These are phyloP conservation scores for Clarireedia monteithiana DNA, from an alignment of 2,329 filamentous ascomycete species.

Conservation along the genomic window DNA sequence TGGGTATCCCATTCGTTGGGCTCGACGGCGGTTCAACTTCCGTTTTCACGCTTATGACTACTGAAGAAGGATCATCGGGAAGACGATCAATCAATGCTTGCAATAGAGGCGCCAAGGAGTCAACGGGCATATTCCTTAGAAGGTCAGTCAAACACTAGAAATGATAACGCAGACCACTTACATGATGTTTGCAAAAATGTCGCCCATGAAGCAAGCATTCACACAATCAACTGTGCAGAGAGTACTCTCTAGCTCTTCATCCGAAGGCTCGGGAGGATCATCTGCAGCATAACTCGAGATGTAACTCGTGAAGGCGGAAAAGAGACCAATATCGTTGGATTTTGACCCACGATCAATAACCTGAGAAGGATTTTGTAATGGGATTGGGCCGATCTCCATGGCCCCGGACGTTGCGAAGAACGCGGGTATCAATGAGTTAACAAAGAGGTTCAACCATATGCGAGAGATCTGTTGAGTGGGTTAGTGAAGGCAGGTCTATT, in stretches of 20 bases:
- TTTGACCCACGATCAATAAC: conserved; percentile 83
- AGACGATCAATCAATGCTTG: conserved; percentile 71
- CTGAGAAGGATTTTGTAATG: conserved; percentile 83
- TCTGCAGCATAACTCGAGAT: conserved; percentile 98
- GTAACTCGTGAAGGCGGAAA: conserved; percentile 92
- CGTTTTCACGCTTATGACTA: conserved; percentile 85
- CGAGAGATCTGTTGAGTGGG: conserved; percentile 58
- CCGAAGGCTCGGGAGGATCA: conserved; percentile 92
- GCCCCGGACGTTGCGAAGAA: conserved; percentile 51
- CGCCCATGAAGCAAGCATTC: conserved; percentile 76
- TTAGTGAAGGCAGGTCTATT: conserved; percentile 30
- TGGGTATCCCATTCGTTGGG: conserved; percentile 52
- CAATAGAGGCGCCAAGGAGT: conserved; percentile 55
- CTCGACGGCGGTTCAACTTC: conserved; percentile 57
- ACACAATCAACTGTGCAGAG: conserved; percentile 92
- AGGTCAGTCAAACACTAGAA: conserved; percentile 11
- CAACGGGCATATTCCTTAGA: conserved; percentile 51
- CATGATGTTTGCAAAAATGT: conserved; percentile 77
- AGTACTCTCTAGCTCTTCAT: conserved; percentile 94
- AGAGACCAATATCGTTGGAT: conserved; percentile 71
- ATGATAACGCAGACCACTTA: conserved; percentile 36
- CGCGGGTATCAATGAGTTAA: conserved; percentile 84
- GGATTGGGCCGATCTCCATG: conserved; percentile 71
- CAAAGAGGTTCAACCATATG: conserved; percentile 92
- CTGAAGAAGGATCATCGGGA: conserved; percentile 75